These are phyloP conservation scores for Hippophae tibetana DNA, from an alignment of 306 rosid genomes.

Conservation along the genomic window DNA sequence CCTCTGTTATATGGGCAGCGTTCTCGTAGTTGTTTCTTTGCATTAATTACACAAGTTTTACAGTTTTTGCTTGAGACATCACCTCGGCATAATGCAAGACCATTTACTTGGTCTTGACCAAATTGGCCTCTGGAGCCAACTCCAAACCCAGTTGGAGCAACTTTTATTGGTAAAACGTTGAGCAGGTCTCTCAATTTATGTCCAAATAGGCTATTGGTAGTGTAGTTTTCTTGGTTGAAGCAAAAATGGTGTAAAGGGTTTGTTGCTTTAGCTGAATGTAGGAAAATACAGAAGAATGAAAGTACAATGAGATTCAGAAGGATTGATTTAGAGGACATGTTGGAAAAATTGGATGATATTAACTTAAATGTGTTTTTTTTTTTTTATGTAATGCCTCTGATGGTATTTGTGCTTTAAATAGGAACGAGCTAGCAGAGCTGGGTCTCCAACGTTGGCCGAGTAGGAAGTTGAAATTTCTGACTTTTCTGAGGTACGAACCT, in stretches of 20 bases:
- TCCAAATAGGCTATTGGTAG: slow-evolving; percentile 22
- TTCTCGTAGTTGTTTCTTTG: slow-evolving; percentile 6
- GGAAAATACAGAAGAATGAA: slow-evolving; percentile 12
- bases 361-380: not conserved
- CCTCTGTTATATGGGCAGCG: slow-evolving; percentile 27
- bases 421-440: too few relatives aligned
- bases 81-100: slow-evolving; percentile 29
- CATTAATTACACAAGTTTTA: slow-evolving; percentile 20
- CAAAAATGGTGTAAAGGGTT: slow-evolving; percentile 43
- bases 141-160: slow-evolving; percentile 25
- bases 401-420: not conserved
- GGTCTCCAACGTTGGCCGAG: not conserved
- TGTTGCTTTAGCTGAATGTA: slow-evolving; percentile 32
- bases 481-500: not conserved
- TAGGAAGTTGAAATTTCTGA: slow-evolving; percentile 13
- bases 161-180: slow-evolving; percentile 13
- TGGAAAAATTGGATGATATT: not conserved
- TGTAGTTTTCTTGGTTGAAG: slow-evolving; percentile 33
- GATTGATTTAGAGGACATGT: slow-evolving; percentile 12
- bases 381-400: not conserved
- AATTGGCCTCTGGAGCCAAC: slow-evolving; percentile 11
- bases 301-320: slow-evolving; percentile 1
- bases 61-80: slow-evolving; percentile 23
- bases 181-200: slow-evolving; percentile 17
- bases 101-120: slow-evolving; percentile 20